A percentile compares a stretch with the other conserved stretches of the same genome.
phyloP scores from a whole-genome alignment of 2,329 filamentous ascomycete genomes.

The Lasiodiplodia sp. region DNA sequence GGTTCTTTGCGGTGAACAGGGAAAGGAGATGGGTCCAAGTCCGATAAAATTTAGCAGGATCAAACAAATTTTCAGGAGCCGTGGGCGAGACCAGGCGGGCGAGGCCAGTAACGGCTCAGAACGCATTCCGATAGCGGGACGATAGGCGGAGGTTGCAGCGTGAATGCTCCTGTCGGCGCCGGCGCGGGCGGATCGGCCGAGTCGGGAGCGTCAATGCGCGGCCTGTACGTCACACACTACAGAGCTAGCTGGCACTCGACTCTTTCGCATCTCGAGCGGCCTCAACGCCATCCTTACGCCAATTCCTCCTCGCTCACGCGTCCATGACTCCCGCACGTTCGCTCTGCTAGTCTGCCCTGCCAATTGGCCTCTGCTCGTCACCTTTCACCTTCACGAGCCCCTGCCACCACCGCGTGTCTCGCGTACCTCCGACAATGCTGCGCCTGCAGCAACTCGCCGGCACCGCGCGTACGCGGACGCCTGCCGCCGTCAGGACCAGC shows the following conservation, averaged over 20 bases:
- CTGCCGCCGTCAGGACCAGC: background rate
- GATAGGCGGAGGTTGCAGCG: background rate
- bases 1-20: conserved; percentile 1
- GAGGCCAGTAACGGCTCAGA: background rate
- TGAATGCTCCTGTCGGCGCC: conserved; percentile 15
- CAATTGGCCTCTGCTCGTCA: conserved; percentile 7
- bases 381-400: background rate
- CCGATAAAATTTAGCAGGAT: conserved; percentile 10
- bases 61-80: conserved; percentile 8
- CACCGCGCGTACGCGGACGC: conserved; percentile 16
- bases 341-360: conserved; percentile 5
- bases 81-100: background rate
- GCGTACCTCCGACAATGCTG: conserved; percentile 24
- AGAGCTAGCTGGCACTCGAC: conserved; percentile 6
- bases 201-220: conserved; percentile 7
- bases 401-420: background rate
- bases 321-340: conserved; percentile 15
- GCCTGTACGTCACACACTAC: conserved; percentile 18
- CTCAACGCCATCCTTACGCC: conserved; percentile 12
- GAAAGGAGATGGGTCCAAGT: background rate
- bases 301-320: conserved; percentile 1
- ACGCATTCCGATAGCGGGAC: conserved; percentile 18
- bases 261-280: background rate
- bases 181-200: conserved; percentile 25
- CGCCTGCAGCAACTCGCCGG: conserved; percentile 28